A percentile compares a stretch with the other conserved stretches of the same genome.
phyloP scores from a whole-genome alignment of 1,139 yeast species.

The Geotrichum restrictum region DNA sequence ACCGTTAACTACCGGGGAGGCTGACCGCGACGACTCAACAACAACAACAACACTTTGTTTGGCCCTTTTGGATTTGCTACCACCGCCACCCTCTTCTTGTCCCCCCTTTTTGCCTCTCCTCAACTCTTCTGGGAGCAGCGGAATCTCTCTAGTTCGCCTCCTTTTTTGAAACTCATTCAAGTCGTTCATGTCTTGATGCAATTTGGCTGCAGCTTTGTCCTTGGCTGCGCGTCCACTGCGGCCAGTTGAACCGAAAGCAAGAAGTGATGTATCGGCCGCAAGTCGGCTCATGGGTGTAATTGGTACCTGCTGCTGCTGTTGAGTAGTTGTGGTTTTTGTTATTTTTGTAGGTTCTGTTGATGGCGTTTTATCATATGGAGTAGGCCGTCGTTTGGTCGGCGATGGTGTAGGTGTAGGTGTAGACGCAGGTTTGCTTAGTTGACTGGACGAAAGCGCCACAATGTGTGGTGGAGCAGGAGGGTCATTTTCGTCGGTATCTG shows the following conservation, averaged over 20 bases:
- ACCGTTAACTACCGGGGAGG: too few species aligned
- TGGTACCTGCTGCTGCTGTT: background rate
- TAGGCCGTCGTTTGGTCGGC: background rate
- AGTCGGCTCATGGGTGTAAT: background rate
- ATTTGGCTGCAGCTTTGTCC: slow-evolving; percentile 58
- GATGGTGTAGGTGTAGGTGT: background rate
- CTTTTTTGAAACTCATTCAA: slow-evolving; percentile 56
- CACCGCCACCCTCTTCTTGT: background rate
- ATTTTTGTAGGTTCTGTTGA: background rate
- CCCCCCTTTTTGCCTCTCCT: background rate
- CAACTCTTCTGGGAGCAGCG: slow-evolving; percentile 18
- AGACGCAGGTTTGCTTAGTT: too few species aligned
- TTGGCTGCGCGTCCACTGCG: slow-evolving; percentile 51
- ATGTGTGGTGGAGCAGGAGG: background rate
- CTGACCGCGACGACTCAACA: background rate
- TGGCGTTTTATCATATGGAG: background rate
- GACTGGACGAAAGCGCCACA: background rate
- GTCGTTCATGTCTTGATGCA: slow-evolving; percentile 67
- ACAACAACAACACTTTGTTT: background rate
- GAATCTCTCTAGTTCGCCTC: slow-evolving; percentile 19
- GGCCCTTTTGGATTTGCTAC: background rate
- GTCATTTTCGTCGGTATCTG: background rate
- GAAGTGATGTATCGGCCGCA: background rate
- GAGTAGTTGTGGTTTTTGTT: too few species aligned
- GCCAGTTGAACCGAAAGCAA: background rate